Percentiles rank a stretch among this genome's conserved stretches.
Evolutionary conservation across 768 basidiomycete genomes (phyloP).

Genomic region (Trametes gibbosa): DNA sequence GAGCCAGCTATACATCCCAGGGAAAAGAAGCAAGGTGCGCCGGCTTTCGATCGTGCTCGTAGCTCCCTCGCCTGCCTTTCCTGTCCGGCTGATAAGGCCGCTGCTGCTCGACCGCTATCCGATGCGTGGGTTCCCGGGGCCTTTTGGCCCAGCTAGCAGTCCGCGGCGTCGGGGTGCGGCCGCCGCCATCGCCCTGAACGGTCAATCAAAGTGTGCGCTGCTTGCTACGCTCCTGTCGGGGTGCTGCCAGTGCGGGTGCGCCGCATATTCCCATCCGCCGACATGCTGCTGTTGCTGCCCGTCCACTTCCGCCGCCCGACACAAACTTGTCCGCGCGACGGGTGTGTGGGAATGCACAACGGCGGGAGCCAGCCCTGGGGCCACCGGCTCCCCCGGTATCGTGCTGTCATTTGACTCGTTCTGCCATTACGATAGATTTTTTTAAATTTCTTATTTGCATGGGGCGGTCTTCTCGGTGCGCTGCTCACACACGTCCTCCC

Average conservation of each 20-base stretch:
- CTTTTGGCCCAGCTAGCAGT: background rate
- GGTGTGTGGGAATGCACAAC: background rate
- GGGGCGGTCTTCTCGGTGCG: background rate
- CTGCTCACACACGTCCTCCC: background rate
- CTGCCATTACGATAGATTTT: slow-evolving; percentile 10
- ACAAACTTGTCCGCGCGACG: background rate
- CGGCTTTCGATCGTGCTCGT: slow-evolving; percentile 5
- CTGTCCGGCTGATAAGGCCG: slow-evolving; percentile 12
- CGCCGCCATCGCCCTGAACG: slow-evolving; percentile 1
- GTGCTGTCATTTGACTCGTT: slow-evolving; percentile 7
- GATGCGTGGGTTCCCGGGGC: slow-evolving; percentile 3
- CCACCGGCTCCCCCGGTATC: slow-evolving; percentile 10
- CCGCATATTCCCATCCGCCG: background rate
- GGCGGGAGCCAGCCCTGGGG: background rate
- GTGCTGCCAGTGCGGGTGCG: slow-evolving; percentile 1
- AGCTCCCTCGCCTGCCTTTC: slow-evolving; percentile 2
- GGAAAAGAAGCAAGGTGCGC: slow-evolving; percentile 70
- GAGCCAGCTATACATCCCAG: slow-evolving; percentile 76
- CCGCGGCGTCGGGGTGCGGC: slow-evolving; percentile 11
- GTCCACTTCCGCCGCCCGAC: background rate
- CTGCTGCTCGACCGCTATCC: slow-evolving; percentile 3
- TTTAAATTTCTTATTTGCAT: background rate
- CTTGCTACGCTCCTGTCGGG: slow-evolving; percentile 5
- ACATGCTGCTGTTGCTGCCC: background rate
- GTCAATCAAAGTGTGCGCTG: slow-evolving; percentile 8